Base-by-base conservation (phyloP, 177 flowering plant genomes). In the Vitis hybrid region DNA sequence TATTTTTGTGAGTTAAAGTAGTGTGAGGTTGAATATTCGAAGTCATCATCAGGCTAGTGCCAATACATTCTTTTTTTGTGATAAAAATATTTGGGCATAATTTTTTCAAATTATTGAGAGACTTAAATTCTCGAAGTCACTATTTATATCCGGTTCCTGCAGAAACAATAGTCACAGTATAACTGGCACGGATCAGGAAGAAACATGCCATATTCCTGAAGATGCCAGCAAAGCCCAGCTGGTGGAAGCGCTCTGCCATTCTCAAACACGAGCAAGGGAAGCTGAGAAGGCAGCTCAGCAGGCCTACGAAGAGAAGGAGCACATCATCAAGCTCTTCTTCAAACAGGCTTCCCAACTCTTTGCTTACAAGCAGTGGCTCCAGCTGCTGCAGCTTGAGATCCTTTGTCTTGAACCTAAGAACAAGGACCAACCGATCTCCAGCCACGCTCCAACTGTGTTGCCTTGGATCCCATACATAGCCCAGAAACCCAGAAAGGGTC, bases 341-440 rank as follows among this genome's bases (percentile, higher is more conserved):
- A 61, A 65, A 64, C 79, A 76, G 56, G 79, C 76, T 2, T 67
- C 75, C 4, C 65, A 71, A 11, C 72, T 72, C 18, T 76, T 76
- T 64, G 76, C 76, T 21, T 72, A 76, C 63, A 76, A 72, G 72
- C 79, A 72, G 64, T 76, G 79, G 79, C 14, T 76, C 64, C 79
- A 61, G 10, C 46, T 76, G 10, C 72, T 76, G 59, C 79, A 76
- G 72, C 68, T 76, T 0, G 75, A 76, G 41, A 66, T 21, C 50
- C 18, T 71, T 14, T 61, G 32, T 58, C 72, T 67, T 46, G 69
- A 71, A 49, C 56, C 62, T 17, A 75, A 48, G 56, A 66, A 62
- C 67, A 71, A 61, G 9, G 30, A 61, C n/a, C 68, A 66, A 50
- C 66, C 74, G 1, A 54, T 71, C 11, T 58, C 63, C 11, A 35